phyloP scores from a whole-genome alignment of 768 basidiomycete species.

The Xanthoconium purpureum region DNA sequence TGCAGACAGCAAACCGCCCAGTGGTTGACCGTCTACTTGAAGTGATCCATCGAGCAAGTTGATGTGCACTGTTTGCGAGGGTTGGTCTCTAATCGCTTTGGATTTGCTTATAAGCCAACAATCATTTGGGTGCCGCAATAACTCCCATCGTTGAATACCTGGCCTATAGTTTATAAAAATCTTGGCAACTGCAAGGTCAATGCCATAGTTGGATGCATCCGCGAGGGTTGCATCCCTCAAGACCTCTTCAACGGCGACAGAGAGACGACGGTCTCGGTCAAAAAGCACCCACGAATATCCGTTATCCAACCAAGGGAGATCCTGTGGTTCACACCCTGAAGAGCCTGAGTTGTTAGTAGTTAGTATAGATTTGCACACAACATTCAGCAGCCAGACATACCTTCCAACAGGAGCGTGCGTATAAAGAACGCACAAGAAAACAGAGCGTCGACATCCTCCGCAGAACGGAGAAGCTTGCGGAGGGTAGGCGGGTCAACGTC shows the following conservation, averaged over 20 bases:
- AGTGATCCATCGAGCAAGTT: slow-evolving; percentile 19
- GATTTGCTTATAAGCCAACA: slow-evolving; percentile 17
- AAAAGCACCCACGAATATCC: too few relatives aligned
- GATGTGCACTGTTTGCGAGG: background rate
- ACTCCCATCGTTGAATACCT: slow-evolving; percentile 8
- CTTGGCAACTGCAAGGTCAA: background rate
- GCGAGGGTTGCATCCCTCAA: background rate
- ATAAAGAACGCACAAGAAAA: slow-evolving; percentile 26
- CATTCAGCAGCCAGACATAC: background rate
- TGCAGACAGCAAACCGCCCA: slow-evolving; percentile 4
- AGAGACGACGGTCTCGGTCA: slow-evolving; percentile 7
- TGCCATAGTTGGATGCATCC: background rate
- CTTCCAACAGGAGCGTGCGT: slow-evolving; percentile 4
- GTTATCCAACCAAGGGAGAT: slow-evolving; percentile 20
- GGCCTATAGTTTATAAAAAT: slow-evolving; percentile 8
- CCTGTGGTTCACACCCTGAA: too few relatives aligned
- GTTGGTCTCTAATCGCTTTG: background rate
- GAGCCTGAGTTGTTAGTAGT: too few relatives aligned
- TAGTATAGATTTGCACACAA: too few relatives aligned
- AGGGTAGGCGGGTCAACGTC: too few relatives aligned
- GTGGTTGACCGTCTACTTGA: slow-evolving; percentile 15
- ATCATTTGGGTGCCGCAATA: background rate
- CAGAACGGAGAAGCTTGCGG: too few relatives aligned
- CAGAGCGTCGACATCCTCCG: too few relatives aligned
- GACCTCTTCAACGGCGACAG: slow-evolving; percentile 15